Conservation (phyloP, 2,329 filamentous ascomycete species). For the Epichloe bromicola region DNA sequence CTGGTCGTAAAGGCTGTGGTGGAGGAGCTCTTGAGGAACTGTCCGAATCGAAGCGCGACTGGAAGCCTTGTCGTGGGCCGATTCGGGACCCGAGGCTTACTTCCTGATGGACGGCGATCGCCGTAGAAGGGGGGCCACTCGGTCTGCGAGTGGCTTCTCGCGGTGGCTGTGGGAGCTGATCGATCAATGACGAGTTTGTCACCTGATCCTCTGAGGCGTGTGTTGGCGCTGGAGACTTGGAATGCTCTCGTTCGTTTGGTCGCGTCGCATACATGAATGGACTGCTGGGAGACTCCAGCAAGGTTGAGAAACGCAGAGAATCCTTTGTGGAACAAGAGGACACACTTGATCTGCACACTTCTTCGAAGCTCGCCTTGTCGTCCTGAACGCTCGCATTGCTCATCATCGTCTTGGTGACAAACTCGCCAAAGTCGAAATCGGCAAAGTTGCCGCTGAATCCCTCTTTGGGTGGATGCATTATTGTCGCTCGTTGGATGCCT, state of each 20-base stretch:
- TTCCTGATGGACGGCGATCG: background rate
- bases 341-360: background rate
- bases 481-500: slow-evolving; percentile 9
- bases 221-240: background rate
- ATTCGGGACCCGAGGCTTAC: background rate
- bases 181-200: slow-evolving; percentile 2
- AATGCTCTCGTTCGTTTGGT: slow-evolving; percentile 8
- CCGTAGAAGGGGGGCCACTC: slow-evolving; percentile 2
- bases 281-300: background rate
- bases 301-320: background rate
- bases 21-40: slow-evolving; percentile 10
- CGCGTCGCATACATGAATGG: background rate
- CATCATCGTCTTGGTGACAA: slow-evolving; percentile 10
- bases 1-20: slow-evolving; percentile 11
- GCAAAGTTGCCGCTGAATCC: slow-evolving; percentile 25
- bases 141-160: background rate
- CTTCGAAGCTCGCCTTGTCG: background rate
- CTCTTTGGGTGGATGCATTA: slow-evolving; percentile 15
- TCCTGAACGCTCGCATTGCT: background rate
- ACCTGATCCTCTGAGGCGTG: background rate
- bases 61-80: slow-evolving; percentile 9
- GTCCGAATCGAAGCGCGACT: slow-evolving; percentile 14
- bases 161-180: slow-evolving; percentile 4
- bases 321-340: background rate
- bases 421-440: slow-evolving; percentile 25